Percentiles rank a stretch among this genome's conserved stretches.
Evolutionary conservation across 208 protist species (phyloP).

Genomic region (Entamoeba histolytica): DNA sequence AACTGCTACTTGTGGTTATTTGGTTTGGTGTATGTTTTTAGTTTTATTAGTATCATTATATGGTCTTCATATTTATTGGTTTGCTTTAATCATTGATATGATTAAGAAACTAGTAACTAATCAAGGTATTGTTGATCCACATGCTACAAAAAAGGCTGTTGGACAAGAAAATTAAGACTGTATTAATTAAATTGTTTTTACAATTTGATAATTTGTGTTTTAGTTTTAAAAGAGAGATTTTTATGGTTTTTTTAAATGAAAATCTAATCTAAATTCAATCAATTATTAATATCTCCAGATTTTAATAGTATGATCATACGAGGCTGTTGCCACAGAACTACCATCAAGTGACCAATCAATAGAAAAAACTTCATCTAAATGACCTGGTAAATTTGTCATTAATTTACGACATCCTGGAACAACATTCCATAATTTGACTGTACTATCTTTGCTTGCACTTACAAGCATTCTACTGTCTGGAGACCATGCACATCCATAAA

Average conservation of each 20-base stretch:
- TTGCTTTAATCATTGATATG: not conserved
- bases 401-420: conserved; percentile 47
- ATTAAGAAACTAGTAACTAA: not conserved
- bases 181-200: too few relatives aligned
- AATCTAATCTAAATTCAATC: not conserved
- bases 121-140: not conserved
- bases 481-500: conserved; percentile 84
- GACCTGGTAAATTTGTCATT: conserved; percentile 73
- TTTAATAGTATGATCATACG: conserved; percentile 63
- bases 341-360: conserved; percentile 90
- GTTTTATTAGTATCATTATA: not conserved
- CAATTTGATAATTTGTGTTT: too few relatives aligned
- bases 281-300: conserved; percentile 30
- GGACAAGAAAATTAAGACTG: too few relatives aligned
- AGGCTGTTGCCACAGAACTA: conserved; percentile 66
- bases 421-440: conserved; percentile 74
- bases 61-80: not conserved
- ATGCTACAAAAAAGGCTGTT: not conserved
- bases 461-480: conserved; percentile 72
- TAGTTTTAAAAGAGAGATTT: too few relatives aligned
- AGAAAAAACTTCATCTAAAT: conserved; percentile 74
- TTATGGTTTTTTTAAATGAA: not conserved
- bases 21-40: not conserved
- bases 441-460: conserved; percentile 73
- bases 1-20: not conserved